Percentiles rank a stretch among this genome's conserved stretches.
These are phyloP conservation scores for Coemansia sp. DNA, from an alignment of 192 early-diverging fungal species.

Conservation along the genomic window DNA sequence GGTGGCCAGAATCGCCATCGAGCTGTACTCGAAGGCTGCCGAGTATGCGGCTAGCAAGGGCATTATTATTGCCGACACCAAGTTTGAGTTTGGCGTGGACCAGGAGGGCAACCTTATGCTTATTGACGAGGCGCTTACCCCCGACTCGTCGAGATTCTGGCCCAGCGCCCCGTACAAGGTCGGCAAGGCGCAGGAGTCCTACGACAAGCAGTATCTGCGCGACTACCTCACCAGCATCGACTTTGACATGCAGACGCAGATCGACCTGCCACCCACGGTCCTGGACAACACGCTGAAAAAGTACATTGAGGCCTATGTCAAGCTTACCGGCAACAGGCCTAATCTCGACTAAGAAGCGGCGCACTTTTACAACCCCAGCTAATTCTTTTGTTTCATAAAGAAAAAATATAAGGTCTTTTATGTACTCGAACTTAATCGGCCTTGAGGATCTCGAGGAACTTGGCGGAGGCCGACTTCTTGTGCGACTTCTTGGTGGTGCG, in stretches of 20 bases:
- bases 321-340: slow-evolving; percentile 73
- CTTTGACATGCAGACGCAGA: slow-evolving; percentile 80
- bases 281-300: slow-evolving; percentile 82
- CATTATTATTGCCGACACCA: slow-evolving; percentile 99
- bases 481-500: slow-evolving; percentile 59
- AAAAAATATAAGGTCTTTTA: too few relatives aligned
- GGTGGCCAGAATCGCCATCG: slow-evolving; percentile 70
- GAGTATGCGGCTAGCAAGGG: slow-evolving; percentile 79
- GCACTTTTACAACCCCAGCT: too few relatives aligned
- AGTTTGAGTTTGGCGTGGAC: slow-evolving; percentile 99
- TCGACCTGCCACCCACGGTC: slow-evolving; percentile 81
- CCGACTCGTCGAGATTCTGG: slow-evolving; percentile 99
- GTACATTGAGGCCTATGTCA: slow-evolving; percentile 86
- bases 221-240: slow-evolving; percentile 84
- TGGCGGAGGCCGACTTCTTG: slow-evolving; percentile 53
- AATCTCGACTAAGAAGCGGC: slow-evolving; percentile 56
- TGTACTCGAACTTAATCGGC: slow-evolving; percentile 54
- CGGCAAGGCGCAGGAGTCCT: slow-evolving; percentile 79
- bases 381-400: too few relatives aligned
- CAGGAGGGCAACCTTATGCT: slow-evolving; percentile 74
- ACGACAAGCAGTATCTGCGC: slow-evolving; percentile 97
- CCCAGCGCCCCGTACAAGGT: slow-evolving; percentile 74
- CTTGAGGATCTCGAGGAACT: slow-evolving; percentile 55
- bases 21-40: slow-evolving; percentile 80
- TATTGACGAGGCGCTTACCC: slow-evolving; percentile 96